Evolutionary conservation across 768 basidiomycete genomes (phyloP).

Genomic region (Kwoniella pini): DNA sequence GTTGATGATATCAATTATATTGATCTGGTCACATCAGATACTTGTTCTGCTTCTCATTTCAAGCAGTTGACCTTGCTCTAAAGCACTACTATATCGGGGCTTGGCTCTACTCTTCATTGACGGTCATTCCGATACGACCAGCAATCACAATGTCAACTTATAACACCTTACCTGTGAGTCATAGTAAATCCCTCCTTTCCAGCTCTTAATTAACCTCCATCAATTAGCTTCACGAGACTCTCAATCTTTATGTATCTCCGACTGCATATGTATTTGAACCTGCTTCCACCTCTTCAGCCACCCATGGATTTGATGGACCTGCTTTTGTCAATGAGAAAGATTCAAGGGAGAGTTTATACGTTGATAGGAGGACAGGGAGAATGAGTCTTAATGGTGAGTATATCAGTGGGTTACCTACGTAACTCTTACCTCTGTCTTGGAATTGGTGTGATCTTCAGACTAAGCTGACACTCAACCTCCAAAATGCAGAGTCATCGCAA

Average conservation of each 20-base stretch:
- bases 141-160: slow-evolving; percentile 4
- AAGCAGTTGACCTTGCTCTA: too few relatives aligned
- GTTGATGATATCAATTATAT: background rate
- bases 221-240: slow-evolving; percentile 49
- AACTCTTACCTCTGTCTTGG: too few relatives aligned
- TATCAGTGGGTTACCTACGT: too few relatives aligned
- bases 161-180: slow-evolving; percentile 31
- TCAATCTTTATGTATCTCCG: slow-evolving; percentile 52
- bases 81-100: too few relatives aligned
- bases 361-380: slow-evolving; percentile 53
- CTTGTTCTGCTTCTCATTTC: too few relatives aligned
- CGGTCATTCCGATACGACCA: background rate
- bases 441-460: too few relatives aligned
- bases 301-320: slow-evolving; percentile 23
- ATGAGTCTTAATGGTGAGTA: slow-evolving; percentile 56
- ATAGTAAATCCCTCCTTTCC: too few relatives aligned
- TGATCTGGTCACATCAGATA: too few relatives aligned
- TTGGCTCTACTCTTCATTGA: too few relatives aligned
- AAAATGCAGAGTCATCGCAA: slow-evolving; percentile 17
- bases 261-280: slow-evolving; percentile 47
- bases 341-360: slow-evolving; percentile 52
- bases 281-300: slow-evolving; percentile 27
- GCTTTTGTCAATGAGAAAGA: slow-evolving; percentile 45
- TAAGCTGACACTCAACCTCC: background rate
- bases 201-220: background rate